Base-by-base conservation (phyloP, 129 eudicot species). In the Artemisia annua region DNA sequence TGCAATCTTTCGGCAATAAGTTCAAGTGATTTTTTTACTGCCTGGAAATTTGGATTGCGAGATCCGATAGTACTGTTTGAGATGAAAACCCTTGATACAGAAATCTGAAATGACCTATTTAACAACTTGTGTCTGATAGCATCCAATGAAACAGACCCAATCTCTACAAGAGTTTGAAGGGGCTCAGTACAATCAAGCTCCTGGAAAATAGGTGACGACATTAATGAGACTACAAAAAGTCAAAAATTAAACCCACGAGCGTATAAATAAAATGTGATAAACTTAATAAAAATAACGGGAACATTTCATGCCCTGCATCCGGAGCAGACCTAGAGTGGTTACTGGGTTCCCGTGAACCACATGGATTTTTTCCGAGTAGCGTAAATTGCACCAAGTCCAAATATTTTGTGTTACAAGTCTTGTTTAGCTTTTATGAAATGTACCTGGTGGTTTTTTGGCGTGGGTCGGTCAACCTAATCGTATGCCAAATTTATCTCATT, bases 1-100 rank as follows among this genome's bases (percentile, higher is more conserved):
- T 79, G 79, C 81, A 89, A 74, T 46, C 81, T 86, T 74, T 82
- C 84, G 5, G 89, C 88, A 65, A 79, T 54, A 60, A 75, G 63
- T 57, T 76, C 81, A 56, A 89, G 83, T 17, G 75, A 30, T 51
- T 53, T 55, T 53, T 65, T 74, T 66, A 79, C 51, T 32, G 76
- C 60, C 67, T 84, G 87, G 22, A 73, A 66, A 73, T 63, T 49
- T 49, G 79, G 80, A 56, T 44, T 65, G 32, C 75, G 65, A 67
- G 67, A 77, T 50, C 71, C 77, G 30, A 78, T 74, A 74, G 73
- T 56, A 22, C 63, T 73, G 73, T 65, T 75, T 11, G 73, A 73
- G 58, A 57, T 71, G 32, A 81, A 19, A 57, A 86, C 74, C 35
- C 77, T 84, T 81, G 81, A 82, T 61, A 86, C 84, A 15, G 91